Evolutionary conservation across 345 rosid species (phyloP).

Genomic region (Mangifera indica): DNA sequence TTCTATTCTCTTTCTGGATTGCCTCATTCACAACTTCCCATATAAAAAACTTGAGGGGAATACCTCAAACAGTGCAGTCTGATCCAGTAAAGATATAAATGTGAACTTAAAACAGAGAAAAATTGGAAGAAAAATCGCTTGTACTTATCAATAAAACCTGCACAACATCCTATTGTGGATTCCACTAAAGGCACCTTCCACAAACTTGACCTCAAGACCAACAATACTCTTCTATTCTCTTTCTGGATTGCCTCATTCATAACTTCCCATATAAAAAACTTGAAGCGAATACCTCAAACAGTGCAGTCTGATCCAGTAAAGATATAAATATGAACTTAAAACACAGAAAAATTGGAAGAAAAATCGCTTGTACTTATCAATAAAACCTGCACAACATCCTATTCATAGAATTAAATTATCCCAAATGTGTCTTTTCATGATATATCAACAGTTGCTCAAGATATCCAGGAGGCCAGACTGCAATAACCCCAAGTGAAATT

Average conservation of each 20-base stretch:
- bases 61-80: not conserved
- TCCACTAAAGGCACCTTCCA: no score
- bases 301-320: not conserved
- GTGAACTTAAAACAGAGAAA: not conserved
- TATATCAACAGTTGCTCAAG: not conserved
- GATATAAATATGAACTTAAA: not conserved
- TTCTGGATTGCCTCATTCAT: not conserved
- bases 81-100: not conserved
- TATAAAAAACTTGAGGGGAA: not conserved
- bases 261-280: not conserved
- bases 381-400: not conserved
- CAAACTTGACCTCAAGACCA: no score
- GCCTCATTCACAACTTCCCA: not conserved
- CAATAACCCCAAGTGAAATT: not conserved
- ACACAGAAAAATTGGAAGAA: not conserved
- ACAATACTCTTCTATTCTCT: no score
- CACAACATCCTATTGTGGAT: not conserved
- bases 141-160: not conserved
- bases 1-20: not conserved
- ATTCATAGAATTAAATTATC: constrained; percentile 2
- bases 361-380: not conserved
- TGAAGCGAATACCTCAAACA: not conserved
- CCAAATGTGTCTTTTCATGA: not conserved
- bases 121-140: not conserved
- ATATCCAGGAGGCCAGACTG: not conserved